Evolutionary conservation across 805 yeast species (phyloP).

Genomic region (Pichia californica): DNA sequence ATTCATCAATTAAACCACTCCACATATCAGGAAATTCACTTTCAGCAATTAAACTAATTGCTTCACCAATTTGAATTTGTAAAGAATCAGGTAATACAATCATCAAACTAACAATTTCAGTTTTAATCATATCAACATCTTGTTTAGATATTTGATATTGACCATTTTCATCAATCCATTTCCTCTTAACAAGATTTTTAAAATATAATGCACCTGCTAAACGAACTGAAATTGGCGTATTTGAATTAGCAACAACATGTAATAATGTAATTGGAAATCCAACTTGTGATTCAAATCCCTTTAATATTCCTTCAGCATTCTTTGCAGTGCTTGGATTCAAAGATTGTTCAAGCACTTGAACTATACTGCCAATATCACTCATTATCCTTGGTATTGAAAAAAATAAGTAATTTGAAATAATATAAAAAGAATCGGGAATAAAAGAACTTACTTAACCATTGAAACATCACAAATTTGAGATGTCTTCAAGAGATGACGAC

Average conservation of each 20-base stretch:
- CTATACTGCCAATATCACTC: slow-evolving; percentile 46
- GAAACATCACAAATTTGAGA: no score
- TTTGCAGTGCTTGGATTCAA: slow-evolving; percentile 59
- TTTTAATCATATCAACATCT: slow-evolving; percentile 65
- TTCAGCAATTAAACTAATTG: slow-evolving; percentile 88
- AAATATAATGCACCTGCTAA: slow-evolving; percentile 87
- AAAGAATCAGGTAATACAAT: slow-evolving; percentile 68
- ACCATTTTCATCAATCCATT: slow-evolving; percentile 91
- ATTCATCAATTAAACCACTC: slow-evolving; percentile 68
- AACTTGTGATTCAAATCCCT: slow-evolving; percentile 52
- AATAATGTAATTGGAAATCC: slow-evolving; percentile 75
- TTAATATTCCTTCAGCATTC: slow-evolving; percentile 59
- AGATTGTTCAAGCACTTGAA: slow-evolving; percentile 54
- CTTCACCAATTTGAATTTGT: slow-evolving; percentile 93
- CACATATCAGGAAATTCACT: slow-evolving; percentile 92
- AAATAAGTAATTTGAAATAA: no score
- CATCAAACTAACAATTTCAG: slow-evolving; percentile 82
- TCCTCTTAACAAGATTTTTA: slow-evolving; percentile 77
- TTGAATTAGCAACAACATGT: slow-evolving; percentile 65
- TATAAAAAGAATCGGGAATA: no score
- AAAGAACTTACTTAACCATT: no score
- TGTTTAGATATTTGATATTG: slow-evolving; percentile 50
- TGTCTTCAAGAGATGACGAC: no score
- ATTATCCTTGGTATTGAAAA: no score
- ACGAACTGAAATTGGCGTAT: slow-evolving; percentile 50